These are phyloP conservation scores for Cucurbita argyrosperma DNA, from an alignment of 306 rosid species.

Conservation along the genomic window DNA sequence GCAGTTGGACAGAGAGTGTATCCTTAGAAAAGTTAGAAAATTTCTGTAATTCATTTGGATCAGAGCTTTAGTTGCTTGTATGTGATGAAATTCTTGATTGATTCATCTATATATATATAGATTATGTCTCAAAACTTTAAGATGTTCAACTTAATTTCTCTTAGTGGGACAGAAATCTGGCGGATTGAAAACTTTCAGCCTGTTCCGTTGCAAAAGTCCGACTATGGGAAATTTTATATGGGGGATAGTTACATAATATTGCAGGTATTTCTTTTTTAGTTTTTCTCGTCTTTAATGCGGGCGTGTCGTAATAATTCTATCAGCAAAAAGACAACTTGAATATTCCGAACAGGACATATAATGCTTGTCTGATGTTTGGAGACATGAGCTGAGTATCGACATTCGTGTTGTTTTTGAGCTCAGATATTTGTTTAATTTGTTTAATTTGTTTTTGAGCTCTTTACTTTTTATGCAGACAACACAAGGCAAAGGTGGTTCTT, in stretches of 20 bases:
- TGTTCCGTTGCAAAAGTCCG: slow-evolving; percentile 79
- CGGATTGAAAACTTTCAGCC: slow-evolving; percentile 96
- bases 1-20: slow-evolving; percentile 95
- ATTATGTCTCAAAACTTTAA: slow-evolving; percentile 9
- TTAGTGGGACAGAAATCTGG: slow-evolving; percentile 96
- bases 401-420: neutral
- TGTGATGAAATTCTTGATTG: slow-evolving; percentile 7
- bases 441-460: neutral
- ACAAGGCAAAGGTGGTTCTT: slow-evolving; percentile 84
- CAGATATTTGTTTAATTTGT: neutral
- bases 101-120: slow-evolving; percentile 5
- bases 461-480: slow-evolving; percentile 47
- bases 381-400: neutral
- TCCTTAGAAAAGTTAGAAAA: slow-evolving; percentile 33
- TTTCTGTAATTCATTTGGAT: neutral
- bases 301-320: neutral
- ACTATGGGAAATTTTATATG: slow-evolving; percentile 85
- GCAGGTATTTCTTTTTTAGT: slow-evolving; percentile 45
- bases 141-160: slow-evolving; percentile 48
- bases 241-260: slow-evolving; percentile 87
- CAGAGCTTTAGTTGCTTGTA: slow-evolving; percentile 9
- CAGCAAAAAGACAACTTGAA: neutral
- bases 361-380: neutral
- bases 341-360: neutral
- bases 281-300: neutral